A percentile compares a stretch with the other conserved stretches of the same genome.
These are phyloP conservation scores for Alternaria tenuissima DNA, from an alignment of 2,329 filamentous ascomycete genomes.

Conservation along the genomic window DNA sequence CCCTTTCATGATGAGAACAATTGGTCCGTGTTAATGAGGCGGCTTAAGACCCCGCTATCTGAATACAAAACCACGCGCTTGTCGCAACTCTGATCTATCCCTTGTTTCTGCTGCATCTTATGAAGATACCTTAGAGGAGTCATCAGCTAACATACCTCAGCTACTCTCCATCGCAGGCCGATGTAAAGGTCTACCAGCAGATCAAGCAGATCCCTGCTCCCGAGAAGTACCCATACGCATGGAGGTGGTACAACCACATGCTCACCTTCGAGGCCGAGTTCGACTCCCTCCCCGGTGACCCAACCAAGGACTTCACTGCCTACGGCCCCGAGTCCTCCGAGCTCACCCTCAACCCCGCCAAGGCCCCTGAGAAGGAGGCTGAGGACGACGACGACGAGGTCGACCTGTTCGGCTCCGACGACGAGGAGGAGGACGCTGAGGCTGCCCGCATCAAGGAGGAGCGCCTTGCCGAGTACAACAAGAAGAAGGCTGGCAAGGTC, in stretches of 20 bases:
- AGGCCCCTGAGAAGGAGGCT: conserved; percentile 72
- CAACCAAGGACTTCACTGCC: conserved; percentile 84
- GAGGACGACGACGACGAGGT: conserved; percentile 75
- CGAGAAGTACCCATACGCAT: conserved; percentile 90
- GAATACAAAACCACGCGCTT: conserved; percentile 79
- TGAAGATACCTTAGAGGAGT: conserved; percentile 19
- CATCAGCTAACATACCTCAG: conserved; percentile 52
- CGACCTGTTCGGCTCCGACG: conserved; percentile 91
- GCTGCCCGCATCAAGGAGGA: conserved; percentile 84
- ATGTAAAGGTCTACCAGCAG: conserved; percentile 95
- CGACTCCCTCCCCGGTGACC: conserved; percentile 86
- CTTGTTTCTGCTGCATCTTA: conserved; percentile 23
- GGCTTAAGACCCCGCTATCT: conserved; percentile 88
- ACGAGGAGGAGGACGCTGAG: conserved; percentile 75
- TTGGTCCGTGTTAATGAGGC: conserved; percentile 97
- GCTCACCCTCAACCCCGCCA: conserved; percentile 83
- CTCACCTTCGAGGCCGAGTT: conserved; percentile 93
- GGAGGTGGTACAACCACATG: conserved; percentile 99
- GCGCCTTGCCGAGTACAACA: conserved; percentile 90
- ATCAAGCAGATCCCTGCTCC: conserved; percentile 77
- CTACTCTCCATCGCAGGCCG: conserved; percentile 84
- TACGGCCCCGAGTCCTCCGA: conserved; percentile 87
- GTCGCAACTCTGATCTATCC: conserved; percentile 73
- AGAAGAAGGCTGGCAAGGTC: conserved; percentile 94
- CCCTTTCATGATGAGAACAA: conserved; percentile 77